Evolutionary conservation across 352 stramenopile genomes (phyloP).

Genomic region (Phytophthora pistaciae): DNA sequence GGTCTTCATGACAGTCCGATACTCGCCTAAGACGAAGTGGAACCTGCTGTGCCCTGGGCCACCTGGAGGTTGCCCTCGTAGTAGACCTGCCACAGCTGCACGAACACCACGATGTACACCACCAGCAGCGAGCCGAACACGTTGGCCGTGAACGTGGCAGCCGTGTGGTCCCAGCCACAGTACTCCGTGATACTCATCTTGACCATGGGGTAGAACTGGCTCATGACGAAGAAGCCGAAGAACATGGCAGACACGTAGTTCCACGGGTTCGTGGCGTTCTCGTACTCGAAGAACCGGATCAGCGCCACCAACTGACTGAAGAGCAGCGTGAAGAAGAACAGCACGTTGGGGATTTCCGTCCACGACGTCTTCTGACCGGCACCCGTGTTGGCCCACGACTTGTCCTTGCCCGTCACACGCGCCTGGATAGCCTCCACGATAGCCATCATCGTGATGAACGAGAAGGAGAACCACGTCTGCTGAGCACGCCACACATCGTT

Average conservation of each 20-base stretch:
- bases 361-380: constrained; percentile 90
- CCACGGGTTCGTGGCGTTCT: constrained; percentile 90
- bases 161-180: constrained; percentile 90
- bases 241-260: constrained; percentile 92
- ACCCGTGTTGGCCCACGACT: constrained; percentile 90
- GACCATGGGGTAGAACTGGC: constrained; percentile 91
- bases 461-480: constrained; percentile 93
- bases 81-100: constrained; percentile 91
- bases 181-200: constrained; percentile 94
- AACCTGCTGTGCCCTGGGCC: constrained; percentile 52
- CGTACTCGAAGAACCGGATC: constrained; percentile 90
- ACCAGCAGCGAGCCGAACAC: constrained; percentile 87
- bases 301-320: constrained; percentile 82
- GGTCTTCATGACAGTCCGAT: constrained; percentile 27
- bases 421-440: constrained; percentile 85
- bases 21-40: constrained; percentile 36
- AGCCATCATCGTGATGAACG: constrained; percentile 90
- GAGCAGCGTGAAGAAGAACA: constrained; percentile 88
- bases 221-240: constrained; percentile 90
- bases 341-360: constrained; percentile 90
- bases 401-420: constrained; percentile 86
- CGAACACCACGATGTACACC: constrained; percentile 87
- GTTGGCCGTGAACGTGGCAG: constrained; percentile 85
- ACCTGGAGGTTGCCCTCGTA: constrained; percentile 76
- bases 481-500: constrained; percentile 91